Base-by-base conservation (phyloP, 2,329 filamentous ascomycete species). In the Xylariomycetidae sp. region DNA sequence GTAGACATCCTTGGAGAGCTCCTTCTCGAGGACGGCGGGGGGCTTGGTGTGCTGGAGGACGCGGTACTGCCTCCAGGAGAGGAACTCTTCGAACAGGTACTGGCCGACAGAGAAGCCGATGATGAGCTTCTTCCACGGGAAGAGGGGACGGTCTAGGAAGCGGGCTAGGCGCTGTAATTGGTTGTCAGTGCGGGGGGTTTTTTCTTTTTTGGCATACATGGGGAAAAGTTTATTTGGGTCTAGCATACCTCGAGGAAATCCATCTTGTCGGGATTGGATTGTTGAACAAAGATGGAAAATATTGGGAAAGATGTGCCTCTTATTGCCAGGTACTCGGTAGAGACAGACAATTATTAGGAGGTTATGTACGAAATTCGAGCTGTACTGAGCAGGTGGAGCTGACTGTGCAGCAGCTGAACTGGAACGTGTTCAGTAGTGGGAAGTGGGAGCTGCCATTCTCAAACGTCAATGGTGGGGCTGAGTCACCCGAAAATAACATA, bases 41-140 rank as follows among this genome's bases (percentile, higher is more conserved):
- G 88, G 80, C 44, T 79, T 84, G 10, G 76, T 87, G 48, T 80
- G 79, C 57, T 90, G 79, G 41, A 97, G 74, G 36, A 96, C 79
- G 48, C 80, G 78, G 62, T 96, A 97, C 62, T 98, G 92, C 37
- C 92, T 87, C 49, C 87, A 69, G 16, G 88, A 88, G 33, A 98
- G 80, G 66, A 90, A 86, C 27, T 87, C 81, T 62, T 98, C 92
- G 56, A 98, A 82, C 34, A 88, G 66, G 61, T 87, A 97, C 59
- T 98, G 88, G 41, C 85, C 88, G 51, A 97, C 61, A 18, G 88
- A 94, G 69, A 98, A 98, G 53, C 88, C 86, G 50, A 97, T 77
- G 53, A 98, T 89, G 52, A 98, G 80, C 60, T 80, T 85, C 78
- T 96, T 98, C 92, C 92, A 98, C 35, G 92, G 90, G 69, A 97